phyloP scores from a whole-genome alignment of 2,329 filamentous ascomycete genomes.

The Elsinoe australis region DNA sequence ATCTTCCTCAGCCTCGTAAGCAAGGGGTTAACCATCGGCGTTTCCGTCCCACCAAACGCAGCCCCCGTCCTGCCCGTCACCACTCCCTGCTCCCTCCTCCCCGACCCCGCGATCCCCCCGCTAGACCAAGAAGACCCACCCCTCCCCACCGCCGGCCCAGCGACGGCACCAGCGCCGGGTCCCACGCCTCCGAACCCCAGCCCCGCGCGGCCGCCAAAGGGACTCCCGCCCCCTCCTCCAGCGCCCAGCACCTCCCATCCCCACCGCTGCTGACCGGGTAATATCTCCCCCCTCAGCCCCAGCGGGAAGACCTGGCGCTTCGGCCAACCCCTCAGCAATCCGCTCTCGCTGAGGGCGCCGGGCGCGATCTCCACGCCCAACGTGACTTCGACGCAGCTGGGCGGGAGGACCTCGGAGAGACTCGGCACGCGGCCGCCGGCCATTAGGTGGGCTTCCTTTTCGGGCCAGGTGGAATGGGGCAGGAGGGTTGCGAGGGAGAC shows the following conservation, averaged over 20 bases:
- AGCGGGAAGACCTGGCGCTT: constrained; percentile 12
- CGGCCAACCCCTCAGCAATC: constrained; percentile 1
- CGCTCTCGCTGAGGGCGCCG: not conserved
- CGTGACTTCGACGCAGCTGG: not conserved
- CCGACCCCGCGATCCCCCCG: too few species aligned
- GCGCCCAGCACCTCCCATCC: not conserved
- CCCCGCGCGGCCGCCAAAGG: not conserved
- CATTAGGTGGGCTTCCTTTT: constrained; percentile 11
- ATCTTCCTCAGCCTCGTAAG: not conserved
- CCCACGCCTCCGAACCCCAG: not conserved
- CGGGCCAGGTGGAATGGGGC: constrained; percentile 4
- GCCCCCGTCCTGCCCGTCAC: not conserved
- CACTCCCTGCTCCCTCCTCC: not conserved
- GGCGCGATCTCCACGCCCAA: constrained; percentile 8
- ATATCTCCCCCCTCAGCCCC: not conserved
- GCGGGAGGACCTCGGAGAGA: not conserved
- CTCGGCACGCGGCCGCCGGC: constrained; percentile 1
- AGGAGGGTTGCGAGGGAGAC: constrained; percentile 10
- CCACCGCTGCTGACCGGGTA: constrained; percentile 2
- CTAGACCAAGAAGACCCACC: not conserved
- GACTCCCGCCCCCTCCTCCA: not conserved
- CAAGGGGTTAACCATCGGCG: not conserved
- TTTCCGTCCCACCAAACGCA: too few species aligned
- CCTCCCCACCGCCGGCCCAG: not conserved
- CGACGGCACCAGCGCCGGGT: not conserved